Evolutionary conservation across 2,329 filamentous ascomycete species (phyloP), one percentile per base, ranked within the genome.

Genomic region (Zasmidium cellare): DNA sequence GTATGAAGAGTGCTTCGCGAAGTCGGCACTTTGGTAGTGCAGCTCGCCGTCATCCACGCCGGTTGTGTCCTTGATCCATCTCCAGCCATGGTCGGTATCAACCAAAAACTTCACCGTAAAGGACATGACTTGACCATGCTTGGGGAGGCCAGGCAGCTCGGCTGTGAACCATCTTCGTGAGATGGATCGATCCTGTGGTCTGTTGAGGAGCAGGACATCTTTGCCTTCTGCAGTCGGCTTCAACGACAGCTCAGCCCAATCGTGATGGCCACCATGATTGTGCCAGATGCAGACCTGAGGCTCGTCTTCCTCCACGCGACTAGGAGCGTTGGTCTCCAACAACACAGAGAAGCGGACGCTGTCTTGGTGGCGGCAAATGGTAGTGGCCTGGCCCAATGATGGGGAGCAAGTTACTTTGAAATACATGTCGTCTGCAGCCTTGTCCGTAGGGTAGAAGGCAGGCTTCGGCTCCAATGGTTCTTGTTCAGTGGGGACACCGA

Each of bases 241-340:
- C 2, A 94, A 76, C 23, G 76, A 75, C 18, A 84, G 77, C 20
- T 87, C 82, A 5, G 69, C 76, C 83, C 79, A 92, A 77, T 74
- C 75, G 60, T 85, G 82, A 79, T 64, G 79, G 35, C 72, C 78
- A 23, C 76, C 71, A 52, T 83, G 82, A 65, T 88, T 86, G 61
- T 90, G 85, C 90, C 91, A 96, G 7, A 96, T 74, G 16, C 84
- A 84, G 28, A 91, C 83, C 65, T 94, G 83, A 87, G 90, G 94
- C 60, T 84, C 77, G 16, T 82, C 75, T 7, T 79, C 78, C 9
- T 62, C 54, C 41, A 63, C 38, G 38, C 60, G 22, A 16, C 50
- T 48, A 82, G 81, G 53, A n/a, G 60, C 55, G 14, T 55, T 54
- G 11, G 63, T 67, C 55, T 71, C 69, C 20, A 72, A 55, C 12